Evolutionary conservation across 495 filamentous ascomycete species (phyloP).

Genomic region (Hypoxylon intermedium): DNA sequence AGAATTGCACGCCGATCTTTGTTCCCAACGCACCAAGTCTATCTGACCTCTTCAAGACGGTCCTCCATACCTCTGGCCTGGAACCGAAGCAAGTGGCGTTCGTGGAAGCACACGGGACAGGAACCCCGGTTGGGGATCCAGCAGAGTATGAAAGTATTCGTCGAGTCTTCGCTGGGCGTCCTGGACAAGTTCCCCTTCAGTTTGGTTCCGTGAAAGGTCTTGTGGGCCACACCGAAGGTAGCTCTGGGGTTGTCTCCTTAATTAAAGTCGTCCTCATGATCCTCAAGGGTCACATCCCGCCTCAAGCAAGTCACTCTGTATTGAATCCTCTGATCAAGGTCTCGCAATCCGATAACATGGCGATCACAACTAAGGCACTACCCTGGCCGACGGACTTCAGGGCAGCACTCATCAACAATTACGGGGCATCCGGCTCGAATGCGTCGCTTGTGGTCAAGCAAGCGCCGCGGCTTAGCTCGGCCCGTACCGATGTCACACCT

Average conservation of each 20-base stretch:
- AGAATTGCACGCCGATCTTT: slow-evolving; percentile 42
- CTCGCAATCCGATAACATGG: slow-evolving; percentile 42
- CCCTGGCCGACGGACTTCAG: slow-evolving; percentile 46
- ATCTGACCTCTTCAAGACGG: slow-evolving; percentile 29
- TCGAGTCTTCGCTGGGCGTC: slow-evolving; percentile 36
- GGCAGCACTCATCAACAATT: slow-evolving; percentile 51
- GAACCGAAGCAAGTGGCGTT: slow-evolving; percentile 12
- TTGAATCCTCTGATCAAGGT: slow-evolving; percentile 47
- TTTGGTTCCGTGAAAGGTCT: slow-evolving; percentile 53
- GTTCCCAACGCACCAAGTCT: slow-evolving; percentile 43
- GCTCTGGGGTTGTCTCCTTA: slow-evolving; percentile 50
- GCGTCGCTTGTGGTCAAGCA: slow-evolving; percentile 26
- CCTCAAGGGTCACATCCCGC: slow-evolving; percentile 47
- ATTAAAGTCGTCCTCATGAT: slow-evolving; percentile 60
- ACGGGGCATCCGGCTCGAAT: slow-evolving; percentile 36
- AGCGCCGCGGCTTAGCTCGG: slow-evolving; percentile 36
- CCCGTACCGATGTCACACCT: too few species aligned
- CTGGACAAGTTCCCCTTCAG: slow-evolving; percentile 33
- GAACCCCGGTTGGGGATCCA: slow-evolving; percentile 51
- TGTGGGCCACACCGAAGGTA: slow-evolving; percentile 58
- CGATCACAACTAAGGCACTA: slow-evolving; percentile 39
- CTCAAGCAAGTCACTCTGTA: slow-evolving; percentile 48
- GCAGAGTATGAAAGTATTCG: slow-evolving; percentile 37
- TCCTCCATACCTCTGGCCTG: slow-evolving; percentile 2
- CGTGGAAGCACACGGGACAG: slow-evolving; percentile 53